These are phyloP conservation scores for Waitea zeae DNA, from an alignment of 1,284 basidiomycete genomes.

Conservation along the genomic window DNA sequence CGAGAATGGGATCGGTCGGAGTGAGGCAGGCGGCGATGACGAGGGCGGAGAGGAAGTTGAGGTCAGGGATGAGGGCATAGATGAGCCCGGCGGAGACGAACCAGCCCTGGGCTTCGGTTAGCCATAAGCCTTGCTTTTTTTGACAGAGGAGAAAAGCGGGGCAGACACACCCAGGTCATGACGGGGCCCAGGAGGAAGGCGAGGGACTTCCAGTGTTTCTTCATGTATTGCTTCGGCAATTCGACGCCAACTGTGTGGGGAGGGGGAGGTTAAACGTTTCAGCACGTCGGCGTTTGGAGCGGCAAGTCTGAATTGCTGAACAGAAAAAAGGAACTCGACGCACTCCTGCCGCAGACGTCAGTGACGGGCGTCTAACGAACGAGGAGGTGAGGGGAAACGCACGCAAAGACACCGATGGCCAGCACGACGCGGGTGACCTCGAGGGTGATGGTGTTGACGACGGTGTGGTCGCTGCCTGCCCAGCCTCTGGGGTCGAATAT, in stretches of 20 bases:
- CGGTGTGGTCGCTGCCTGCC: slow-evolving; percentile 37
- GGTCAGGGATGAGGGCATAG: slow-evolving; percentile 73
- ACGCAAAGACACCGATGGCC: slow-evolving; percentile 96
- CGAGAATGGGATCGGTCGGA: slow-evolving; percentile 90
- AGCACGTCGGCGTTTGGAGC: too few species aligned
- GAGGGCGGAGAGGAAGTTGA: slow-evolving; percentile 76
- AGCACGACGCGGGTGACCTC: slow-evolving; percentile 94
- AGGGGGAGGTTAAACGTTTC: too few species aligned
- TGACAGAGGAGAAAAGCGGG: slow-evolving; percentile 5
- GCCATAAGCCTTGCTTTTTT: not conserved
- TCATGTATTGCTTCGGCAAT: slow-evolving; percentile 86
- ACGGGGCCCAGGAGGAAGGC: slow-evolving; percentile 78
- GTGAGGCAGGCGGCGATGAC: slow-evolving; percentile 90
- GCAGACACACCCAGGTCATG: slow-evolving; percentile 75
- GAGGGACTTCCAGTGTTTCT: slow-evolving; percentile 79
- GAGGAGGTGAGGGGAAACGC: too few species aligned
- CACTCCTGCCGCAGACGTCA: too few species aligned
- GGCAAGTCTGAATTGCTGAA: too few species aligned
- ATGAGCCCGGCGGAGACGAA: slow-evolving; percentile 81
- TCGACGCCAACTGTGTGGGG: slow-evolving; percentile 95
- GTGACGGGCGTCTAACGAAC: too few species aligned
- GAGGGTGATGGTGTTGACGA: slow-evolving; percentile 58
- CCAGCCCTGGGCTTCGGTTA: slow-evolving; percentile 50
- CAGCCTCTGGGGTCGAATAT: slow-evolving; percentile 81
- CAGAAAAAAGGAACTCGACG: too few species aligned